Evolutionary conservation across 2,329 filamentous ascomycete species (phyloP), one percentile per base, ranked within the genome.

Genomic region (Fusarium sp.): DNA sequence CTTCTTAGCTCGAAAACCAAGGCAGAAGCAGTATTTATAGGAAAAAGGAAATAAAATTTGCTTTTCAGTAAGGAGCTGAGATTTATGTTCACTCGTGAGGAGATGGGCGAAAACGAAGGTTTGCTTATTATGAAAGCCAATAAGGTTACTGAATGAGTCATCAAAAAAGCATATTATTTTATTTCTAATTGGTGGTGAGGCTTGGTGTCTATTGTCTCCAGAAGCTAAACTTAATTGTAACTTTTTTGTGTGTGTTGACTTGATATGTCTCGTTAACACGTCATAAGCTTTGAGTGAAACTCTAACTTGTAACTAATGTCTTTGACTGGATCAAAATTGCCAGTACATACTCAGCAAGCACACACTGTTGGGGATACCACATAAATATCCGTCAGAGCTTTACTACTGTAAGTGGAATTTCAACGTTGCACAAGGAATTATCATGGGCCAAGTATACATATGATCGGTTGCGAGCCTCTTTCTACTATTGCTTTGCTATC

Each of bases 391-490:
- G 24, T 14, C 12, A 28, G 18, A 47, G 7, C 44, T 20, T 8
- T 0, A 9, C 24, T 20, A 5, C 17, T 8, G 14, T 20, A 6
- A 20, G 24, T 45, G 17, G 13, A 20, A 28, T 20, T 18, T 8
- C 3, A 20, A 14, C 4, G 2, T 7, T 20, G 12, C 44, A 28
- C 17, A 8, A 20, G 13, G 18, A 15, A 14, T 10, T 26, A 13
- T 42, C n/a, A 10, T 15, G 7, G 10, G 14, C 9, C n/a, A 3
- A 44, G 41, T 7, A 44, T 18, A 6, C 41, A 24, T 11, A 44
- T 0, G 10, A 44, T 24, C n/a, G 0, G 22, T 47, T 22, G 24
- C 8, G 6, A 47, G 12, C 9, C 13, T 15, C 3, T 28, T 2
- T 15, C 8, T 14, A 20, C 13, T 14, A 3, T 20, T 47, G 12